Evolutionary conservation across 306 rosid species (phyloP).

Genomic region (Abrus pulchellus): DNA sequence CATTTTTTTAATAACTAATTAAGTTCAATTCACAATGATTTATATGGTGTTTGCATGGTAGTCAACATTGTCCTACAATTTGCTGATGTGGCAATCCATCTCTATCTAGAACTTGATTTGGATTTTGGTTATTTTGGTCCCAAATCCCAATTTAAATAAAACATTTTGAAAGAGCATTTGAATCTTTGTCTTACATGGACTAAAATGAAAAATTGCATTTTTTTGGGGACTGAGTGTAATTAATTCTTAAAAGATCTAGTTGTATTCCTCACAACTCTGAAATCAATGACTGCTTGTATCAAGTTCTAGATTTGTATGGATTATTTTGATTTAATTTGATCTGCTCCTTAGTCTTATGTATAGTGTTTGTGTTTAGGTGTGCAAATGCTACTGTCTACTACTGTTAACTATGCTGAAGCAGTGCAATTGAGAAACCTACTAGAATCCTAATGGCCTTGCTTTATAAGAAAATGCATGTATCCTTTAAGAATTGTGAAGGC

Average conservation of each 20-base stretch:
- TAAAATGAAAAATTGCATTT: neutral
- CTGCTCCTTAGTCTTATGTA: slow-evolving; percentile 16
- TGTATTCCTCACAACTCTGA: slow-evolving; percentile 27
- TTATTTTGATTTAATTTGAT: slow-evolving; percentile 14
- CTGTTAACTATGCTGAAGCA: slow-evolving; percentile 30
- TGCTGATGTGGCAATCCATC: slow-evolving; percentile 9
- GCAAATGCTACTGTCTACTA: slow-evolving; percentile 37
- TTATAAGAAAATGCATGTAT: slow-evolving; percentile 15
- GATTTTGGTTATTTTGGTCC: slow-evolving; percentile 12
- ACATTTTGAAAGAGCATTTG: neutral
- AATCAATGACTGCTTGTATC: neutral
- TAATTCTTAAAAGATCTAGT: neutral
- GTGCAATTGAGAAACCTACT: neutral
- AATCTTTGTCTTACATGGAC: neutral
- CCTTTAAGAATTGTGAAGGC: slow-evolving; percentile 14
- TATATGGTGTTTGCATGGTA: slow-evolving; percentile 12
- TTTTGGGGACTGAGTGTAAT: neutral
- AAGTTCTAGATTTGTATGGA: slow-evolving; percentile 1
- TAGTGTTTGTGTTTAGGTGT: slow-evolving; percentile 1
- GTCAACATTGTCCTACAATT: slow-evolving; percentile 22
- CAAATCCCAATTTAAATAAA: slow-evolving; percentile 21
- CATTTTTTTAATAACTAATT: neutral
- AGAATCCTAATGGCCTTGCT: slow-evolving; percentile 4
- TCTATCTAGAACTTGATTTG: neutral
- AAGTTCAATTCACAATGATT: slow-evolving; percentile 16